A percentile compares a stretch with the other conserved stretches of the same genome.
These are phyloP conservation scores for Aurantiochytrium sp. DNA, from an alignment of 108 stramenopile species.

Conservation along the genomic window DNA sequence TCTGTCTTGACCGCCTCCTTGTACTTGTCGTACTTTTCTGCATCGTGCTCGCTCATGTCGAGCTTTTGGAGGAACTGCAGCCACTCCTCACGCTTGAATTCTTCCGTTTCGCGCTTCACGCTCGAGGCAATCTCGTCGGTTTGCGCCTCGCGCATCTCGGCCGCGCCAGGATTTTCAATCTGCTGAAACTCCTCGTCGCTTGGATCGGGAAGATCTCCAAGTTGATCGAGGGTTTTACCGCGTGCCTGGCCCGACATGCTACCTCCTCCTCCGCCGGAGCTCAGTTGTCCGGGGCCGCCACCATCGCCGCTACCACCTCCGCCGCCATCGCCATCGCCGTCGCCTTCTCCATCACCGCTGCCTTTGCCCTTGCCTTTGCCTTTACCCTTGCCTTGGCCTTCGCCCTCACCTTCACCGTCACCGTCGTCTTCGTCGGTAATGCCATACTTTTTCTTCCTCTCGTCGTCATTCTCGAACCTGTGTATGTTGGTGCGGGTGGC, in stretches of 20 bases:
- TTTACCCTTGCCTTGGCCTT: background rate
- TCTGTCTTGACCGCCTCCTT: conserved; percentile 46
- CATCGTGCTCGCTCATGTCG: conserved; percentile 67
- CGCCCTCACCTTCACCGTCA: background rate
- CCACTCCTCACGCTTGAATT: conserved; percentile 63
- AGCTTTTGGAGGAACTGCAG: conserved; percentile 59
- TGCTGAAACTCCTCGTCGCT: conserved; percentile 12
- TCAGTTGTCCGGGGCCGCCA: background rate
- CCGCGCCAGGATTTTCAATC: conserved; percentile 8
- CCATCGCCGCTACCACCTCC: background rate
- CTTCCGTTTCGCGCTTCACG: conserved; percentile 46
- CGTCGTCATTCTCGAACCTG: background rate
- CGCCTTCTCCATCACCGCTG: background rate
- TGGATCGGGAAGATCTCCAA: background rate
- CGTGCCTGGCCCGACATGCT: background rate
- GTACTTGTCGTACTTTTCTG: conserved; percentile 59
- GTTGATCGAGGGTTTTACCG: background rate
- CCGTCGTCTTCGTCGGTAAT: background rate
- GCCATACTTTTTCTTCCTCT: background rate
- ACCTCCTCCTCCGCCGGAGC: background rate
- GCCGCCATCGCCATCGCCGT: background rate
- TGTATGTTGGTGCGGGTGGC: background rate
- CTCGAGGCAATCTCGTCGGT: conserved; percentile 59
- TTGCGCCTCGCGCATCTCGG: conserved; percentile 46
- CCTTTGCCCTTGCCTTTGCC: conserved; percentile 8